phyloP scores from a whole-genome alignment of 2,329 filamentous ascomycete species.

The Colletotrichum nymphaeae region DNA sequence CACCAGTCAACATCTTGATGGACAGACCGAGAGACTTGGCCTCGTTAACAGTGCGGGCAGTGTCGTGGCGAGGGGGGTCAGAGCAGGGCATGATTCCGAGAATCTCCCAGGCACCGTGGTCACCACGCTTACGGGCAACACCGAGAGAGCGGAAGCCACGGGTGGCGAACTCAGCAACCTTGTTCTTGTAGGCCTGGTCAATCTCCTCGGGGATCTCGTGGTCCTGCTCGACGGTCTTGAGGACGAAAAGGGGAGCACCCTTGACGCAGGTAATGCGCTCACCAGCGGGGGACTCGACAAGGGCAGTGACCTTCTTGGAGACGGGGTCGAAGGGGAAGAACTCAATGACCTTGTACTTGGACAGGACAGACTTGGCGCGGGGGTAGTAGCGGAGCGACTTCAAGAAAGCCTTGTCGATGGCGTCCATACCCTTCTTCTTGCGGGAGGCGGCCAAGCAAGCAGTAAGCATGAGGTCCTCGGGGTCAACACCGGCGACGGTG shows the following conservation, averaged over 20 bases:
- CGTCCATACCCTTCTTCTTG: constrained; percentile 96
- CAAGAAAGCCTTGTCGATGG: constrained; percentile 94
- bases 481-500: constrained; percentile 83
- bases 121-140: constrained; percentile 87
- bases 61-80: constrained; percentile 91
- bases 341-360: constrained; percentile 85
- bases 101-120: constrained; percentile 84
- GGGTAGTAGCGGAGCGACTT: constrained; percentile 88
- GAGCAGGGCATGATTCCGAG: constrained; percentile 96
- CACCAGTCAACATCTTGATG: constrained; percentile 97
- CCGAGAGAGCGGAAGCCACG: constrained; percentile 95
- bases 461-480: constrained; percentile 91
- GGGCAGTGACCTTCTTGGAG: constrained; percentile 89
- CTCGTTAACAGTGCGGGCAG: constrained; percentile 89
- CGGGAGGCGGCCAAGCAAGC: constrained; percentile 89
- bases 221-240: constrained; percentile 89
- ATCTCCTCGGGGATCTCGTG: constrained; percentile 81
- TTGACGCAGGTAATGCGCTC: constrained; percentile 91
- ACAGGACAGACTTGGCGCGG: constrained; percentile 81
- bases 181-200: constrained; percentile 89
- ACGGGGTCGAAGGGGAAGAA: constrained; percentile 93
- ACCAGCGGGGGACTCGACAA: constrained; percentile 85
- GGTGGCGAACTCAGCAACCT: constrained; percentile 83
- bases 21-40: constrained; percentile 88
- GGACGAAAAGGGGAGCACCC: constrained; percentile 87